Evolutionary conservation across 805 yeast species (phyloP), one percentile per base, ranked within the genome.

Genomic region (Kuraishia cidri): DNA sequence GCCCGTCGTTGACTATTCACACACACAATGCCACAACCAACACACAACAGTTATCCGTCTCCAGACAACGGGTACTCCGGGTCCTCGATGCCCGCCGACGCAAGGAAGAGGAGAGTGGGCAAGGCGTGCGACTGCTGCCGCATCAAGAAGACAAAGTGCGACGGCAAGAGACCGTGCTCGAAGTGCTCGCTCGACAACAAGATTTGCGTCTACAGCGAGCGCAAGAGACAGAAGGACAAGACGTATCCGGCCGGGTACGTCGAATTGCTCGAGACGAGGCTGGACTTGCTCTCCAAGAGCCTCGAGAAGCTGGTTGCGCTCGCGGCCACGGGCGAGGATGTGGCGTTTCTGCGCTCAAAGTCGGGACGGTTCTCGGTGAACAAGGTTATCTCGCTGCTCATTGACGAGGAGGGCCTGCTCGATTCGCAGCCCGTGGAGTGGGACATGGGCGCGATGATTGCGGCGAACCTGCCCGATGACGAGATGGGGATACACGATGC

Each of bases 61-160:
- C n/a, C n/a, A n/a, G n/a, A n/a, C n/a, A n/a, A n/a, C n/a, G n/a
- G n/a, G n/a, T n/a, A n/a, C n/a, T n/a, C n/a, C n/a, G n/a, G n/a
- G n/a, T n/a, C n/a, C n/a, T n/a, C n/a, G n/a, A n/a, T n/a, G 23
- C 23, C 23, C 7, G 23, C 9, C 23, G 31, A 33, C 23, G 29
- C 23, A 10, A 19, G 32, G 15, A 74, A 73, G 52, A 71, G 66
- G 47, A 49, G 82, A 38, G 80, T 75, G 3, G 77, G 78, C 9
- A 74, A 73, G 42, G 81, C 81, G 5, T 75, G 82, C 41, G 80
- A 75, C 45, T 65, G 70, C 33, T 75, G 82, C 47, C 57, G 82
- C 27, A 60, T 74, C 35, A 75, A 74, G 45, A 75, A 75, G 53
- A 74, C 79, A 4, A 75, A 74, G 40, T 75, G 82, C 48, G 75